Evolutionary conservation across 345 rosid genomes (phyloP), one percentile per base, ranked within the genome.

Genomic region (Psidium guajava): DNA sequence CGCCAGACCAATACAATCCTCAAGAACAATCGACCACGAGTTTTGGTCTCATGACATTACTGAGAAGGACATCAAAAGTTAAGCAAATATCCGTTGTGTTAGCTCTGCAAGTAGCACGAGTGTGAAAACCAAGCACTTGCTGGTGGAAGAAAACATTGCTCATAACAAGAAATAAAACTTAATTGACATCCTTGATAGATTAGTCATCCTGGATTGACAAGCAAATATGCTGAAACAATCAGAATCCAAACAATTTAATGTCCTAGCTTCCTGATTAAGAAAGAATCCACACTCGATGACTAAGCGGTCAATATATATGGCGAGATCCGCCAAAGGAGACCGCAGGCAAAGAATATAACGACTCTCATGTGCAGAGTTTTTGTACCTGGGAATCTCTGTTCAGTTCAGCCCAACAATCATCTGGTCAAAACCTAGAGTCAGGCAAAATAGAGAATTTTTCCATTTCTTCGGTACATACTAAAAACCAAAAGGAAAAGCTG

Each of bases 381-480:
- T 54, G 55, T 85, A 91, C 92, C 91, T 88, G 54, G 40, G 88
- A 84, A 84, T 91, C 93, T 82, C 91, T 82, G 56, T 86, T 80
- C 12, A 75, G 85, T 44, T 91, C 91, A 56, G 89, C 93, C 93
- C 93, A 91, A 81, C 92, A 87, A 84, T 91, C 93, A 84, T 91
- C 93, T 91, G 53, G 11, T 49, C 13, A 36, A 52, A 36, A 84
- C 15, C 5, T 77, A 11, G 50, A n/a, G n/a, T 40, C 54, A 24
- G 44, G 20, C 16, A 42, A 44, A 24, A 25, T 5, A 25, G 20
- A 42, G 42, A 80, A 56, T 42, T 54, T 27, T n/a, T 40, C 75
- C 61, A 27, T 2, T 47, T 36, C 74, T 27, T 61, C 74, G 6
- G 32, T 28, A 28, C 42, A 32, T 64, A 8, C 10, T 16, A n/a